Evolutionary conservation across 2,329 filamentous ascomycete species (phyloP).

Genomic region (Sphaceloma murrayae): DNA sequence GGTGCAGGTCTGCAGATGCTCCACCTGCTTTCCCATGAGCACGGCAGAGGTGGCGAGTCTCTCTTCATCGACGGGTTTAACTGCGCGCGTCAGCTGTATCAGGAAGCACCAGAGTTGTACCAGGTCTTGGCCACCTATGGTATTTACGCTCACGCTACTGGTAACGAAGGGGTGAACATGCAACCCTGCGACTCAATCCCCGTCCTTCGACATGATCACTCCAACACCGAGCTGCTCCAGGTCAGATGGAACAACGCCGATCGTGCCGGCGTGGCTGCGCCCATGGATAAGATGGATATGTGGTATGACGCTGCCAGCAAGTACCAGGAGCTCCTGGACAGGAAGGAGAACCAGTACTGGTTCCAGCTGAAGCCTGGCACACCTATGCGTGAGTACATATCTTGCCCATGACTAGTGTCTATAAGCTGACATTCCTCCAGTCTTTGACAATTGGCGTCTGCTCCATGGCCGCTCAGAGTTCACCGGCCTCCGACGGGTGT

Average conservation of each 20-base stretch:
- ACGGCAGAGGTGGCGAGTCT: conserved; percentile 61
- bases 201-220: conserved; percentile 54
- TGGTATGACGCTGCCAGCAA: conserved; percentile 78
- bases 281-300: conserved; percentile 40
- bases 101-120: conserved; percentile 49
- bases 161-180: conserved; percentile 75
- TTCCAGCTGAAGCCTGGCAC: conserved; percentile 71
- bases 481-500: conserved; percentile 74
- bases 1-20: conserved; percentile 87
- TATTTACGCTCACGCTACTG: conserved; percentile 73
- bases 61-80: conserved; percentile 80
- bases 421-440: conserved; percentile 34
- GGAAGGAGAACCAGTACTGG: conserved; percentile 61
- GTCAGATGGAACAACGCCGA: conserved; percentile 94
- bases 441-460: conserved; percentile 95
- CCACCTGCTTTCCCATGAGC: conserved; percentile 74
- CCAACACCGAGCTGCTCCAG: conserved; percentile 42
- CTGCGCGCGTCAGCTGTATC: conserved; percentile 52
- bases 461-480: conserved; percentile 80
- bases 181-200: conserved; percentile 61
- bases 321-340: conserved; percentile 61
- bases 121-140: conserved; percentile 45
- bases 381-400: conserved; percentile 61
- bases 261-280: conserved; percentile 56
- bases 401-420: not conserved